These are phyloP conservation scores for Phanerodontia chrysosporium DNA, from an alignment of 768 basidiomycete genomes.

Conservation along the genomic window DNA sequence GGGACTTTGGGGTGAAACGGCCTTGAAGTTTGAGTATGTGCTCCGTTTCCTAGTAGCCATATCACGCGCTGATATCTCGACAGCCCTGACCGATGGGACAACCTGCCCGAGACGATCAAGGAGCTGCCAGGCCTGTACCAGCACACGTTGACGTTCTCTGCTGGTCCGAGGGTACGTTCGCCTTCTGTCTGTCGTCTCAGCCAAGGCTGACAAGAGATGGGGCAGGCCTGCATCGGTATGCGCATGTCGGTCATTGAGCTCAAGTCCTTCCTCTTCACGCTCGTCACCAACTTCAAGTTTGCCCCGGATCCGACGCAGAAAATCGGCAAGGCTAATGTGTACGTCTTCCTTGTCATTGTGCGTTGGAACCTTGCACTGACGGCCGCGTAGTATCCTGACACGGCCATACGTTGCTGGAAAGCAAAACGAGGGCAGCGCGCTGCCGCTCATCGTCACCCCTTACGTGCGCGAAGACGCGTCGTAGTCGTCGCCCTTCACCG, in stretches of 20 bases:
- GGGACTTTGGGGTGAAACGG: constrained; percentile 74
- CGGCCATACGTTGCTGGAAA: constrained; percentile 27
- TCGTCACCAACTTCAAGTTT: constrained; percentile 69
- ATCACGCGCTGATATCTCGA: neutral
- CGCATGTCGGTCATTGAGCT: constrained; percentile 83
- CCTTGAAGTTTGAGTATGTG: constrained; percentile 73
- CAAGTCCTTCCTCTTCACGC: constrained; percentile 68
- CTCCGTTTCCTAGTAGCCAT: neutral
- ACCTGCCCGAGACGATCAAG: constrained; percentile 64
- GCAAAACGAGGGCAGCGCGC: constrained; percentile 25
- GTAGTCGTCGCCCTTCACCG: neutral
- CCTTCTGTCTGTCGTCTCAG: no score
- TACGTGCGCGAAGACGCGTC: neutral
- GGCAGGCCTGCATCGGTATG: constrained; percentile 77
- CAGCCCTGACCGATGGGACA: constrained; percentile 81
- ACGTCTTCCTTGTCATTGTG: constrained; percentile 14
- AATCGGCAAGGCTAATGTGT: constrained; percentile 76
- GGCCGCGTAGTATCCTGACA: constrained; percentile 16
- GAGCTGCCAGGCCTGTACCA: constrained; percentile 68
- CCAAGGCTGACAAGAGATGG: neutral
- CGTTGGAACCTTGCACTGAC: neutral
- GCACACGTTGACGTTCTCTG: constrained; percentile 72
- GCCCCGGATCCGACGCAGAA: constrained; percentile 63
- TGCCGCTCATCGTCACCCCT: constrained; percentile 25
- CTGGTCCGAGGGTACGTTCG: constrained; percentile 68